Conservation (phyloP, 805 yeast species). For the Cyberlindnera mrakii region DNA sequence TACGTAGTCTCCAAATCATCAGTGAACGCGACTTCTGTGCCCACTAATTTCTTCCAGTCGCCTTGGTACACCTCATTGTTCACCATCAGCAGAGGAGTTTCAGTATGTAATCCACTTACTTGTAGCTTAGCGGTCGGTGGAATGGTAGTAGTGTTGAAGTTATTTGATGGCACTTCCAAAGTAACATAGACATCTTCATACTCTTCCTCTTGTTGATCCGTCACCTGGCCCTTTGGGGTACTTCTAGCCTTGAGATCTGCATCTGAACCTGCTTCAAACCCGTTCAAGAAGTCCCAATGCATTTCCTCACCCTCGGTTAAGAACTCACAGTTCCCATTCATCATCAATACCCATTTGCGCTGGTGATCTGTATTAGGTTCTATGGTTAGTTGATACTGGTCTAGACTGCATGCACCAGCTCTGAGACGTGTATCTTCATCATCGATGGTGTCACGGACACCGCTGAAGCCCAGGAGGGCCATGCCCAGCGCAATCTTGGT, state of each 20-base stretch:
- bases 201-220: conserved; percentile 22
- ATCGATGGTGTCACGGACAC: conserved; percentile 46
- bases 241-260: conserved; percentile 67
- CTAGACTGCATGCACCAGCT: conserved; percentile 84
- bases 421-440: conserved; percentile 44
- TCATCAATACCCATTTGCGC: conserved; percentile 15
- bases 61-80: conserved; percentile 64
- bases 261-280: conserved; percentile 84
- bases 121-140: conserved; percentile 41
- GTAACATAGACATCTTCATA: conserved; percentile 47
- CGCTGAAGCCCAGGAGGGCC: conserved; percentile 50
- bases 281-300: conserved; percentile 82
- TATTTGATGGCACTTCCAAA: conserved; percentile 41
- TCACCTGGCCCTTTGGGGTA: conserved; percentile 8
- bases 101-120: conserved; percentile 48
- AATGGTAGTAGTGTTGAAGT: conserved; percentile 25
- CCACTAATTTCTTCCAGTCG: conserved; percentile 69
- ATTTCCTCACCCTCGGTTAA: conserved; percentile 79
- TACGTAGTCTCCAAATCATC: conserved; percentile 19
- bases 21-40: conserved; percentile 53
- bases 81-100: conserved; percentile 50
- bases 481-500: conserved; percentile 84
- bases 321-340: conserved; percentile 72
- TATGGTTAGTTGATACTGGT: conserved; percentile 39
- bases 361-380: conserved; percentile 15